phyloP scores from a whole-genome alignment of 768 basidiomycete genomes.

The Rhodotorula kratochvilovae region DNA sequence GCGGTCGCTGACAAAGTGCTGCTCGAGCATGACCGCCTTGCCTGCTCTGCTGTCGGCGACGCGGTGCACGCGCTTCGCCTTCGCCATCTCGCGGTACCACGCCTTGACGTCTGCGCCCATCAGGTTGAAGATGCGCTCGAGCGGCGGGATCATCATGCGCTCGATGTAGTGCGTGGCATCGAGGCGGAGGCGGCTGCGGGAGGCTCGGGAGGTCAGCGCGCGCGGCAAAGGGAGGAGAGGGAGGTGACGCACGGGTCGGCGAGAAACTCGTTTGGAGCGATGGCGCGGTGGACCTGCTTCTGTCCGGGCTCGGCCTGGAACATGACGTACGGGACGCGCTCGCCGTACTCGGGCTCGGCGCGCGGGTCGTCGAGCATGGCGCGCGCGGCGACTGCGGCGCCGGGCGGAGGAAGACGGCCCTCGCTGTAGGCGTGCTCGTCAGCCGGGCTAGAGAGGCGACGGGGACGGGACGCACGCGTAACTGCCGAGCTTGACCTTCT shows the following conservation, averaged over 20 bases:
- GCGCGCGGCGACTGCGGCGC: conserved; percentile 76
- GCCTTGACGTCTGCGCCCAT: conserved; percentile 77
- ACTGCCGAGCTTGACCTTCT: conserved; percentile 85
- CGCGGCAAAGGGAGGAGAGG: neutral
- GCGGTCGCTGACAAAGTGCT: conserved; percentile 31
- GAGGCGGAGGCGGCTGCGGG: conserved; percentile 50
- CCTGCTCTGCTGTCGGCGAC: neutral
- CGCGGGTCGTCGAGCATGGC: conserved; percentile 68
- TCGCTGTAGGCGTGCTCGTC: conserved; percentile 55
- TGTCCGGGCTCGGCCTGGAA: conserved; percentile 56
- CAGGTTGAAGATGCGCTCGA: conserved; percentile 85
- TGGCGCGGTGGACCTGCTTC: conserved; percentile 68
- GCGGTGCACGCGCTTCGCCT: conserved; percentile 49
- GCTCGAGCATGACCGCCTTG: conserved; percentile 27
- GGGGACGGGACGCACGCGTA: conserved; percentile 64
- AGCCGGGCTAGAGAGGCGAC: neutral
- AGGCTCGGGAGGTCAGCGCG: neutral
- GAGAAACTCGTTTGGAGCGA: conserved; percentile 65
- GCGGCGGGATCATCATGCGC: conserved; percentile 76
- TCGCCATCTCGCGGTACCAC: conserved; percentile 74
- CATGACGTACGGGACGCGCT: conserved; percentile 89
- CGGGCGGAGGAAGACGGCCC: conserved; percentile 81
- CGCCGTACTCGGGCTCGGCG: conserved; percentile 84
- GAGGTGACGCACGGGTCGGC: conserved; percentile 55
- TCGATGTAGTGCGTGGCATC: conserved; percentile 86